Conservation (phyloP, 768 basidiomycete species). For the Lepiota brunneoincarnata region DNA sequence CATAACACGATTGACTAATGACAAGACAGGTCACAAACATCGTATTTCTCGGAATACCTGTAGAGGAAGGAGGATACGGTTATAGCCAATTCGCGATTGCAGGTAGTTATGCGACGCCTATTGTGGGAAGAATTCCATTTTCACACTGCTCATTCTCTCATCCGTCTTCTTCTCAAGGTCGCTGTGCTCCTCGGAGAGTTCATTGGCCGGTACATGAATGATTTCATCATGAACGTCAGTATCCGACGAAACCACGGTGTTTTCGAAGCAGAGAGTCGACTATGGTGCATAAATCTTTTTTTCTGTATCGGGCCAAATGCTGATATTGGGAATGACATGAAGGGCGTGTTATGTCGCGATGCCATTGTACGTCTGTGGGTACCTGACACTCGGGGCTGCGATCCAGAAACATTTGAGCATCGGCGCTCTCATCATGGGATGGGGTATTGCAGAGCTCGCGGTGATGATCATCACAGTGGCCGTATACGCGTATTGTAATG, state of each 20-base stretch:
- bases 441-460: slow-evolving; percentile 59
- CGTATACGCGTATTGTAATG: slow-evolving; percentile 21
- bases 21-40: slow-evolving; percentile 52
- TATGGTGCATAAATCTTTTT: too few species aligned
- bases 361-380: slow-evolving; percentile 60
- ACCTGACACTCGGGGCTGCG: slow-evolving; percentile 53
- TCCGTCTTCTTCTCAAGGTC: slow-evolving; percentile 39
- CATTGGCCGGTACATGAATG: slow-evolving; percentile 50
- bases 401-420: slow-evolving; percentile 50
- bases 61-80: slow-evolving; percentile 53
- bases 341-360: slow-evolving; percentile 64
- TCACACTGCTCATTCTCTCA: neutral
- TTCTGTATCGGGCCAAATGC: too few species aligned
- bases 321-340: too few species aligned
- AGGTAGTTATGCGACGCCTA: slow-evolving; percentile 53
- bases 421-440: slow-evolving; percentile 61
- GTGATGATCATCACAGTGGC: slow-evolving; percentile 63
- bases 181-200: slow-evolving; percentile 53
- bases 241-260: slow-evolving; percentile 53
- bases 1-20: too few species aligned
- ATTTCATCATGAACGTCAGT: slow-evolving; percentile 44
- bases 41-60: slow-evolving; percentile 58
- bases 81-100: slow-evolving; percentile 49
- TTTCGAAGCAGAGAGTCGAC: slow-evolving; percentile 57
- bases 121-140: slow-evolving; percentile 31